These are phyloP conservation scores for Lanmaoa pseudosensibilis DNA, from an alignment of 768 basidiomycete genomes.

Conservation along the genomic window DNA sequence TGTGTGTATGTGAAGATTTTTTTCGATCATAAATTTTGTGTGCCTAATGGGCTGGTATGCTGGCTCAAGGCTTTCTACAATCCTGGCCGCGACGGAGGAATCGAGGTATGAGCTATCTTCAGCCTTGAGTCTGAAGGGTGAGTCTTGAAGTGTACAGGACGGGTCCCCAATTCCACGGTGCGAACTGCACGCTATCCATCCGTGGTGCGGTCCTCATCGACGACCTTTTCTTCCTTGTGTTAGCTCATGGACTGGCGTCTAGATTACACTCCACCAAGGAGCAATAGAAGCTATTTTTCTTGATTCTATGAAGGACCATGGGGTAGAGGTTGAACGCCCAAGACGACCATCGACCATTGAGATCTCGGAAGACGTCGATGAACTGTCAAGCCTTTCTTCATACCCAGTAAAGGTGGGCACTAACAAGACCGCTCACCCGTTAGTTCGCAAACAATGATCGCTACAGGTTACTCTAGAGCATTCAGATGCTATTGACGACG, in stretches of 20 bases:
- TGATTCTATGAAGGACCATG: constrained; percentile 36
- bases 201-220: constrained; percentile 43
- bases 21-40: background rate
- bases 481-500: constrained; percentile 29
- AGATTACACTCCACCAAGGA: constrained; percentile 43
- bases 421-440: background rate
- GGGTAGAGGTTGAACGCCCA: constrained; percentile 39
- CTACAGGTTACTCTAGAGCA: constrained; percentile 25
- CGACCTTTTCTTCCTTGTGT: background rate
- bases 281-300: constrained; percentile 43
- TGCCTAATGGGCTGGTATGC: background rate
- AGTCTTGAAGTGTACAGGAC: constrained; percentile 53
- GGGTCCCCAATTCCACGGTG: constrained; percentile 60
- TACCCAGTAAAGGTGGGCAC: constrained; percentile 33
- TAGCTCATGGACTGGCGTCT: background rate
- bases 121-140: background rate
- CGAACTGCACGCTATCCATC: constrained; percentile 69
- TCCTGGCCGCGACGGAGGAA: constrained; percentile 56
- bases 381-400: constrained; percentile 34
- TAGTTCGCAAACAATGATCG: background rate
- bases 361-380: constrained; percentile 37
- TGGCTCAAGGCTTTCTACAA: constrained; percentile 68
- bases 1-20: constrained; percentile 49
- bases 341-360: constrained; percentile 32
- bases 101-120: constrained; percentile 45